Evolutionary conservation across 2,329 filamentous ascomycete species (phyloP).

Genomic region (Blastomyces parvus): DNA sequence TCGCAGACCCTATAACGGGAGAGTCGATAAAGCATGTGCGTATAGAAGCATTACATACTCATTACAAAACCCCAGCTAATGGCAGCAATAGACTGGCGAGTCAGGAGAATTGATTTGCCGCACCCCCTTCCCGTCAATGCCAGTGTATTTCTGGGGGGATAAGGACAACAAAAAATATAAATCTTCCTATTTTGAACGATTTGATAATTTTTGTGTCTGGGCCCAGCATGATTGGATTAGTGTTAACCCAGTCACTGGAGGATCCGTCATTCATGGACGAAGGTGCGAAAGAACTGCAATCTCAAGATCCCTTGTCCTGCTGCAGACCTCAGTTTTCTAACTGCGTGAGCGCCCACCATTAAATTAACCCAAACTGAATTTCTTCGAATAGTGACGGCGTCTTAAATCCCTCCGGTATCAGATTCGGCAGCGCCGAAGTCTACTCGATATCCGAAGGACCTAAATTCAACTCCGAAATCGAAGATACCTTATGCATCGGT

Average conservation of each 20-base stretch:
- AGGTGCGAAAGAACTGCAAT: conserved; percentile 19
- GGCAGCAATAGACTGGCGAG: conserved; percentile 21
- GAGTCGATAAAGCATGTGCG: conserved; percentile 22
- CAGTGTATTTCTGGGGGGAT: conserved; percentile 40
- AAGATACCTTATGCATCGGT: conserved; percentile 33
- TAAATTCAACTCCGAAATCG: conserved; percentile 28
- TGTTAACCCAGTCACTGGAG: conserved; percentile 34
- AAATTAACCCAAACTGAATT: not conserved
- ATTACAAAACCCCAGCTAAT: conserved; percentile 1
- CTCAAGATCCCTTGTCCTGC: not conserved
- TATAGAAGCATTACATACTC: not conserved
- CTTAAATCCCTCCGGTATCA: conserved; percentile 40
- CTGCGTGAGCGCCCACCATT: not conserved
- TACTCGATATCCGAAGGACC: conserved; percentile 41
- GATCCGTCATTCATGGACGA: conserved; percentile 37
- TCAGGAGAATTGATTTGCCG: conserved; percentile 40
- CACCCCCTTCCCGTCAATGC: conserved; percentile 40
- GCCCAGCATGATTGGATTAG: conserved; percentile 41
- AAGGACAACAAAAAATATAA: conserved; percentile 32
- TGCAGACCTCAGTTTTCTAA: not conserved
- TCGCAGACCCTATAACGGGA: conserved; percentile 33
- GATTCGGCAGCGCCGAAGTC: conserved; percentile 40
- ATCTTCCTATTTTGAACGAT: conserved; percentile 40
- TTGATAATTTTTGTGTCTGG: conserved; percentile 33
- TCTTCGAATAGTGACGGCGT: conserved; percentile 33